Conservation (phyloP, 2,329 filamentous ascomycete species). For the Diaporthe batatas region DNA sequence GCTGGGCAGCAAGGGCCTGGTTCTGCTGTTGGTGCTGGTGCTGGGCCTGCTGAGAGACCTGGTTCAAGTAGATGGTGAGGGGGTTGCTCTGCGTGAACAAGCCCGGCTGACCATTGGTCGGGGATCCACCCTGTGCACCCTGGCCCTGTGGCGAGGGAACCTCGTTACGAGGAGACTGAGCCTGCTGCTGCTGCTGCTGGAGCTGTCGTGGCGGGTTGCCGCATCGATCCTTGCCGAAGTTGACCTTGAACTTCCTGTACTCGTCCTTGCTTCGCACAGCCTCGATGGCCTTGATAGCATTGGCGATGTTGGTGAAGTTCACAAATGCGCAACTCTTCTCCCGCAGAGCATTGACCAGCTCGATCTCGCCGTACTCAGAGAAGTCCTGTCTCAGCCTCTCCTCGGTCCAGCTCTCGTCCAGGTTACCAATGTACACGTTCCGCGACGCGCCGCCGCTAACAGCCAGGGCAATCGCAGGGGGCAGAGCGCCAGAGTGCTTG, state of each 20-base stretch:
- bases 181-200: constrained; percentile 68
- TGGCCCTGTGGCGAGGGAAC: constrained; percentile 70
- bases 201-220: constrained; percentile 95
- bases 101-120: constrained; percentile 70
- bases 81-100: constrained; percentile 90
- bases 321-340: constrained; percentile 99
- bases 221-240: constrained; percentile 98
- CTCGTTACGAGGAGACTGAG: constrained; percentile 76
- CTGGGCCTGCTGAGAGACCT: constrained; percentile 80
- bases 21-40: constrained; percentile 78
- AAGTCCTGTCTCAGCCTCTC: constrained; percentile 97
- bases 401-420: constrained; percentile 97
- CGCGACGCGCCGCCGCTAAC: constrained; percentile 97
- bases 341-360: constrained; percentile 93
- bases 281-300: constrained; percentile 99
- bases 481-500: constrained; percentile 96
- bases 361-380: constrained; percentile 96
- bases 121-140: constrained; percentile 71
- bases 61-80: constrained; percentile 91
- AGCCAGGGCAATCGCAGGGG: constrained; percentile 93
- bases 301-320: constrained; percentile 99
- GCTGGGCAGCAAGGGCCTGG: constrained; percentile 79
- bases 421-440: constrained; percentile 97
- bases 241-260: constrained; percentile 99
- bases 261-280: constrained; percentile 94